Percentiles rank a stretch among this genome's conserved stretches.
These are phyloP conservation scores for Colletotrichum liriopes DNA, from an alignment of 2,329 filamentous ascomycete genomes.

Conservation along the genomic window DNA sequence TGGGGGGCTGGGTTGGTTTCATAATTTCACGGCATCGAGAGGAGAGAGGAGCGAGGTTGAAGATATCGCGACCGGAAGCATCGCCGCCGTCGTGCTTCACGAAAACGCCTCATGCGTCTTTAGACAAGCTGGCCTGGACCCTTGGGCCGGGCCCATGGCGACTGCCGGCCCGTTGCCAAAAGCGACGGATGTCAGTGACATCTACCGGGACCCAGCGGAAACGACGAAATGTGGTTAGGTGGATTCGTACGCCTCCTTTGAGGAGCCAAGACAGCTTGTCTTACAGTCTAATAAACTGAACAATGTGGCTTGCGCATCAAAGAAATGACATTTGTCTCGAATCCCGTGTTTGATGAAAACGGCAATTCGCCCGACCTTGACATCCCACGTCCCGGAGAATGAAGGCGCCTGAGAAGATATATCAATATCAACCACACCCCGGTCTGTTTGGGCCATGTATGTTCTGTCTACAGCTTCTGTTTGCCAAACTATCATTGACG, in stretches of 20 bases:
- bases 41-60: background rate
- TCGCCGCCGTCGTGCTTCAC: background rate
- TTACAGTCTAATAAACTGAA: background rate
- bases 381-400: background rate
- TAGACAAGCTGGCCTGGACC: background rate
- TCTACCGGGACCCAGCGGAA: background rate
- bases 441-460: too few relatives aligned
- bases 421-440: background rate
- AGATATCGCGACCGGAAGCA: background rate
- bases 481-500: slow-evolving; percentile 16
- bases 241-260: background rate
- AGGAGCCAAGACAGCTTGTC: slow-evolving; percentile 9
- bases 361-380: background rate
- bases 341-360: slow-evolving; percentile 3
- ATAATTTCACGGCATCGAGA: background rate
- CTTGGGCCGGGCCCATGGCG: background rate
- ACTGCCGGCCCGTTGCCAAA: slow-evolving; percentile 5
- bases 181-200: background rate
- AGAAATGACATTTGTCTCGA: slow-evolving; percentile 4
- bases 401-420: background rate
- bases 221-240: background rate
- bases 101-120: background rate
- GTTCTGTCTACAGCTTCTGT: background rate
- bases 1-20: background rate
- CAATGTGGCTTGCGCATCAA: slow-evolving; percentile 15